Evolutionary conservation across 129 eudicot species (phyloP).

Genomic region (Tagetes erecta): DNA sequence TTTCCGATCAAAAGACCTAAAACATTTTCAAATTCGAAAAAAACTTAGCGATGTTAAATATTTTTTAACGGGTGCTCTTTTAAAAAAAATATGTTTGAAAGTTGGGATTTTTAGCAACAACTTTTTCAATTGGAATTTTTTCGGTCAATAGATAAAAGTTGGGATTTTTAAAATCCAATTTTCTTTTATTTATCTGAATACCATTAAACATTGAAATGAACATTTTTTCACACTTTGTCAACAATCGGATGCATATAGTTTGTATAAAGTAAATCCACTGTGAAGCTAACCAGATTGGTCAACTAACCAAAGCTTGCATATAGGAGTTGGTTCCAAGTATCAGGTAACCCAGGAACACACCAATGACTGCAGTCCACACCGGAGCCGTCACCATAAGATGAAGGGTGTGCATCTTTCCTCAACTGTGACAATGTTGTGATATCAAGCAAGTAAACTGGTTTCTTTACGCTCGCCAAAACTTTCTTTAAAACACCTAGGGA

Average conservation of each 20-base stretch:
- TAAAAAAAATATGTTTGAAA: no score
- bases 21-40: no score
- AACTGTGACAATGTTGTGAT: constrained; percentile 53
- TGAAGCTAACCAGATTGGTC: neutral
- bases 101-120: no score
- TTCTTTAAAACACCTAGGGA: constrained; percentile 39
- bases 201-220: neutral
- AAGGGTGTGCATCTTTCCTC: constrained; percentile 68
- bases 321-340: constrained; percentile 55
- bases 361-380: constrained; percentile 60
- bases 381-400: constrained; percentile 40
- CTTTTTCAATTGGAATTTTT: no score
- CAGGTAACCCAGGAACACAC: constrained; percentile 57
- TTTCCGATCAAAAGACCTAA: no score
- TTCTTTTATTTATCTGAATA: neutral
- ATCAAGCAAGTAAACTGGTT: constrained; percentile 51
- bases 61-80: no score
- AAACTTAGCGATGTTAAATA: no score
- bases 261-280: neutral
- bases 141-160: no score
- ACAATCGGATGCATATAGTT: neutral
- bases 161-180: no score
- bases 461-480: constrained; percentile 39
- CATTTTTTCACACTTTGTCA: neutral
- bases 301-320: constrained; percentile 32